Evolutionary conservation across 2,329 filamentous ascomycete genomes (phyloP).

Genomic region (Penicillium sp.): DNA sequence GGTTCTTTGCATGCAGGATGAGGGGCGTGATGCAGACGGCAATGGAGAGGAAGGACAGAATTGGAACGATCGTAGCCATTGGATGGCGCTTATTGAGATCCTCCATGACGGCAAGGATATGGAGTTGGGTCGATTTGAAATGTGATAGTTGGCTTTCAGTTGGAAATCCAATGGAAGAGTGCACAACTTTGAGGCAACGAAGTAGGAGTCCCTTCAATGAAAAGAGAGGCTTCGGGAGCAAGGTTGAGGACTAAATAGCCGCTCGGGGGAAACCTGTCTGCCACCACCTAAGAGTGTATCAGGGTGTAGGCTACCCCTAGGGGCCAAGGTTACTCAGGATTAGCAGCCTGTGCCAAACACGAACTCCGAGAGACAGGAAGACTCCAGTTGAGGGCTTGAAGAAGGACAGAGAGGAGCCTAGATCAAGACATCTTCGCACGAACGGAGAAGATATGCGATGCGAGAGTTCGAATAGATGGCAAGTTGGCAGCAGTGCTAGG

Average conservation of each 20-base stretch:
- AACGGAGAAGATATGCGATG: neutral
- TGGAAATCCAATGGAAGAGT: neutral
- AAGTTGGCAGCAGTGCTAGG: neutral
- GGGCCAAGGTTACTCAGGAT: neutral
- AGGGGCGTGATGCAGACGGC: slow-evolving; percentile 59
- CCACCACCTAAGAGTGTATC: neutral
- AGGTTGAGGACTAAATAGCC: neutral
- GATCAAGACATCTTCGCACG: slow-evolving; percentile 8
- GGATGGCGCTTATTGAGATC: slow-evolving; percentile 21
- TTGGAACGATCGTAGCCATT: slow-evolving; percentile 47
- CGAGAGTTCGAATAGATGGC: neutral
- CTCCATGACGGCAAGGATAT: neutral
- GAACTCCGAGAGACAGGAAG: neutral
- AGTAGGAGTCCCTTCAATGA: neutral
- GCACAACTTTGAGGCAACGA: neutral
- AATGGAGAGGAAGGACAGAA: slow-evolving; percentile 53
- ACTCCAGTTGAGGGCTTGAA: neutral
- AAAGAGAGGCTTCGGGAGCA: neutral
- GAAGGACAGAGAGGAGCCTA: slow-evolving; percentile 4
- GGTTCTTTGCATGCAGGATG: slow-evolving; percentile 60
- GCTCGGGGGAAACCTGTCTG: neutral
- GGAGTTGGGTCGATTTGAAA: neutral
- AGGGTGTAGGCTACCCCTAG: neutral
- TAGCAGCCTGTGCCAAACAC: neutral
- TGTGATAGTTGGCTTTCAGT: neutral